These are phyloP conservation scores for Penicillium corylophilum DNA, from an alignment of 2,329 filamentous ascomycete genomes.

Conservation along the genomic window DNA sequence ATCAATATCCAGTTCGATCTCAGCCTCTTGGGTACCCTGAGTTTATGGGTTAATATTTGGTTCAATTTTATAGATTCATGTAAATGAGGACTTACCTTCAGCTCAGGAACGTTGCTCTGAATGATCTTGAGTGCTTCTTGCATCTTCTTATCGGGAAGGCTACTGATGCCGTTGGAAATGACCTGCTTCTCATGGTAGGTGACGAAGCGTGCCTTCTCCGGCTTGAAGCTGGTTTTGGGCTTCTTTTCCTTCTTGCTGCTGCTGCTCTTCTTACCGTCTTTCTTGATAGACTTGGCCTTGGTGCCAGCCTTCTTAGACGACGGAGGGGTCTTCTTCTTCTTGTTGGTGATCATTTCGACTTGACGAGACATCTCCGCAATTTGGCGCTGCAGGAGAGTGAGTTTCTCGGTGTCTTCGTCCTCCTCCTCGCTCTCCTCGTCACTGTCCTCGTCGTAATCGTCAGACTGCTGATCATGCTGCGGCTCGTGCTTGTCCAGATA, in stretches of 20 bases:
- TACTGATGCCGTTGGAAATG: constrained; percentile 81
- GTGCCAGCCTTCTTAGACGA: constrained; percentile 48
- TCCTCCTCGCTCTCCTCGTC: constrained; percentile 71
- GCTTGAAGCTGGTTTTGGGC: constrained; percentile 35
- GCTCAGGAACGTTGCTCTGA: constrained; percentile 73
- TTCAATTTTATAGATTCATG: background rate
- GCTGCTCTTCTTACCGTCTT: constrained; percentile 43
- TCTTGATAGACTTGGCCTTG: constrained; percentile 44
- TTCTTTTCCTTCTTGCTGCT: constrained; percentile 60
- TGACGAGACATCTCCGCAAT: constrained; percentile 73
- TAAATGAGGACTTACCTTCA: constrained; percentile 53
- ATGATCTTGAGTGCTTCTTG: constrained; percentile 84
- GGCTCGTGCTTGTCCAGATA: constrained; percentile 77
- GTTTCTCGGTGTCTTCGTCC: constrained; percentile 61
- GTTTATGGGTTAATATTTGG: constrained; percentile 8
- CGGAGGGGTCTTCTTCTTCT: constrained; percentile 61
- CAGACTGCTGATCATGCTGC: constrained; percentile 63
- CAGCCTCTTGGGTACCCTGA: constrained; percentile 46
- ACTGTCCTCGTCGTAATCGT: constrained; percentile 65
- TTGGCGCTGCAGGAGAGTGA: constrained; percentile 66
- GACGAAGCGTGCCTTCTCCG: constrained; percentile 63
- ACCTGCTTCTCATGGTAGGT: constrained; percentile 82
- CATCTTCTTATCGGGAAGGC: constrained; percentile 75
- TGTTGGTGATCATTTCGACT: constrained; percentile 54
- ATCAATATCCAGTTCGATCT: constrained; percentile 51